phyloP scores from a whole-genome alignment of 495 filamentous ascomycete species.

The Xeromyces bisporus region DNA sequence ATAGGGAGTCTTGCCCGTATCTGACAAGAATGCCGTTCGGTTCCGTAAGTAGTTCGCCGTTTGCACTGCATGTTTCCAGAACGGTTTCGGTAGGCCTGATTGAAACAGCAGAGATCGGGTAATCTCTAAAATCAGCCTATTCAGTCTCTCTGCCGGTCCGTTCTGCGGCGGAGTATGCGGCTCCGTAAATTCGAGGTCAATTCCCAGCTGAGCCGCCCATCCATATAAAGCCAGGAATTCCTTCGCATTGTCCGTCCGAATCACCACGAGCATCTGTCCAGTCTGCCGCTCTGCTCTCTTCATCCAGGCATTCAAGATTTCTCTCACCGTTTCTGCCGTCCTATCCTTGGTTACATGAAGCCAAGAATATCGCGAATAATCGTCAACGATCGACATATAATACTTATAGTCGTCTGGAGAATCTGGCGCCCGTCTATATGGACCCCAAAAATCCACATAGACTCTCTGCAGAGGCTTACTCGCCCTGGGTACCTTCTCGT shows the following conservation, averaged over 20 bases:
- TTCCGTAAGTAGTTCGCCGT: too few relatives aligned
- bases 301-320: not conserved
- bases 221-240: not conserved
- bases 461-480: not conserved
- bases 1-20: too few relatives aligned
- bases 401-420: not conserved
- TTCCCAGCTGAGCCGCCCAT: not conserved
- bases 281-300: not conserved
- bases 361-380: not conserved
- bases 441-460: constrained; percentile 1
- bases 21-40: too few relatives aligned
- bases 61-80: too few relatives aligned
- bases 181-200: too few relatives aligned
- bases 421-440: not conserved
- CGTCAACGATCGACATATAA: not conserved
- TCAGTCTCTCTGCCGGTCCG: too few relatives aligned
- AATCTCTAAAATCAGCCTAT: too few relatives aligned
- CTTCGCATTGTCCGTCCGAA: constrained; percentile 2
- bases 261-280: not conserved
- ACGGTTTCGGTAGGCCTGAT: too few relatives aligned
- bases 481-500: not conserved
- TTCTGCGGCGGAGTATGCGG: too few relatives aligned
- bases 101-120: too few relatives aligned
- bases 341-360: not conserved
- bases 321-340: not conserved